Evolutionary conservation across 257 asterid genomes (phyloP).

Genomic region (Nyctanthes arbortristis): DNA sequence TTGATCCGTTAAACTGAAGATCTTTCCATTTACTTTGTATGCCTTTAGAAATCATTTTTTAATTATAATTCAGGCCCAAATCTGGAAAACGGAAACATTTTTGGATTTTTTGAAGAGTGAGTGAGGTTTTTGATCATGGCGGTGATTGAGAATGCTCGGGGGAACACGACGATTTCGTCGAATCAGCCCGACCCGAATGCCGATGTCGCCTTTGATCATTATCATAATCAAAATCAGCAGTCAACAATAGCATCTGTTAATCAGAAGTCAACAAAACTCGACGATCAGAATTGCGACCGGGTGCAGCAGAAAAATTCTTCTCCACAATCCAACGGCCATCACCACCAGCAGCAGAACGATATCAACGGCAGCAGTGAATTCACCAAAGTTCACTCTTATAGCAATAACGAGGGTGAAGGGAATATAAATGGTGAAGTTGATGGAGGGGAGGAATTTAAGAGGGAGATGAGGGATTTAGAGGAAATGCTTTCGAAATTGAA

Average conservation of each 20-base stretch:
- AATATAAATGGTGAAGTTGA: slow-evolving; percentile 35
- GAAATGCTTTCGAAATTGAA: slow-evolving; percentile 70
- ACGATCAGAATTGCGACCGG: slow-evolving; percentile 44
- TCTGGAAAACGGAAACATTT: background rate
- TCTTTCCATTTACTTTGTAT: slow-evolving; percentile 2
- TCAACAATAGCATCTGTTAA: slow-evolving; percentile 35
- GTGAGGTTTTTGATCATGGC: slow-evolving; percentile 67
- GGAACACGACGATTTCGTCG: slow-evolving; percentile 48
- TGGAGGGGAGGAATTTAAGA: slow-evolving; percentile 63
- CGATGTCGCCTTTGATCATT: slow-evolving; percentile 42
- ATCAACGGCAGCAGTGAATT: slow-evolving; percentile 37
- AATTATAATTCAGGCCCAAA: slow-evolving; percentile 25
- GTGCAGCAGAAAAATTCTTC: slow-evolving; percentile 34
- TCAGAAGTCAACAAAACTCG: slow-evolving; percentile 49
- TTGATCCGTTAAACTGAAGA: slow-evolving; percentile 38
- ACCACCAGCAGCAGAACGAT: slow-evolving; percentile 31
- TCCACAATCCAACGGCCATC: slow-evolving; percentile 40
- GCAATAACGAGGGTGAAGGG: slow-evolving; percentile 19
- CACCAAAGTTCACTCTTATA: background rate
- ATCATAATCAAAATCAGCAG: slow-evolving; percentile 40
- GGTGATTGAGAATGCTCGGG: slow-evolving; percentile 76
- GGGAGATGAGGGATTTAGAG: slow-evolving; percentile 68
- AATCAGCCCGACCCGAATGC: slow-evolving; percentile 46
- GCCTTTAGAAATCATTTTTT: too few relatives aligned
- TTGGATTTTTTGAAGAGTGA: slow-evolving; percentile 6